phyloP scores from a whole-genome alignment of 2,329 filamentous ascomycete genomes.

The Penicillium sp. region DNA sequence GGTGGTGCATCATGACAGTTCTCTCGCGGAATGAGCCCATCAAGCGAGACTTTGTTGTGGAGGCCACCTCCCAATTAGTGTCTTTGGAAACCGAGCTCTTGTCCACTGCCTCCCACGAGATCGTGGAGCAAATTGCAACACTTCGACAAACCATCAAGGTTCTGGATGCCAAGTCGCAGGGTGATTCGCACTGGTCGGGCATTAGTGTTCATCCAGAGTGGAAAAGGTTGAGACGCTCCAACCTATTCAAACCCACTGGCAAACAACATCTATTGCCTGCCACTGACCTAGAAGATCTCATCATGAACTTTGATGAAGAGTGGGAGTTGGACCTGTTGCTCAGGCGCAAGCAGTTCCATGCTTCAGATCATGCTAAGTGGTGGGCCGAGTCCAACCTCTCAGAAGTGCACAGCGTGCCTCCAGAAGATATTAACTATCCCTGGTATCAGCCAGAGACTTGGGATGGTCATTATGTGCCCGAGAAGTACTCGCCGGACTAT shows the following conservation, averaged over 20 bases:
- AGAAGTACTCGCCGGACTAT: slow-evolving; percentile 2
- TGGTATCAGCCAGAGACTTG: slow-evolving; percentile 4
- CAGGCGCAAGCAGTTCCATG: slow-evolving; percentile 5
- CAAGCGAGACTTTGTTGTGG: slow-evolving; percentile 34
- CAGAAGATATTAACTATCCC: slow-evolving; percentile 14
- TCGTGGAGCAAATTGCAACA: neutral
- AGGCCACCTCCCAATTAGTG: slow-evolving; percentile 20
- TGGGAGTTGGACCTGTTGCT: slow-evolving; percentile 21
- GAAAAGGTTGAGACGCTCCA: slow-evolving; percentile 7
- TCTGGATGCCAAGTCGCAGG: slow-evolving; percentile 12
- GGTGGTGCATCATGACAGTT: slow-evolving; percentile 43
- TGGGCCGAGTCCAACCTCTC: slow-evolving; percentile 9
- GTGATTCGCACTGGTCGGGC: slow-evolving; percentile 10
- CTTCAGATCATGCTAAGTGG: slow-evolving; percentile 6
- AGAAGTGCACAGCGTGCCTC: neutral
- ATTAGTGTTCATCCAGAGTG: neutral
- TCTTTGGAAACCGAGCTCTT: neutral
- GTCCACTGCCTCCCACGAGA: neutral
- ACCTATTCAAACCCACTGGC: neutral
- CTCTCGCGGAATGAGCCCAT: slow-evolving; percentile 35
- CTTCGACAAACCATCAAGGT: slow-evolving; percentile 1
- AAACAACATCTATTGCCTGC: slow-evolving; percentile 1
- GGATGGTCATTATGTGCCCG: slow-evolving; percentile 10
- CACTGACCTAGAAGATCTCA: slow-evolving; percentile 8
- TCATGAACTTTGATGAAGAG: slow-evolving; percentile 23